phyloP scores from a whole-genome alignment of 2,329 filamentous ascomycete genomes.

The Cytospora leucostoma region DNA sequence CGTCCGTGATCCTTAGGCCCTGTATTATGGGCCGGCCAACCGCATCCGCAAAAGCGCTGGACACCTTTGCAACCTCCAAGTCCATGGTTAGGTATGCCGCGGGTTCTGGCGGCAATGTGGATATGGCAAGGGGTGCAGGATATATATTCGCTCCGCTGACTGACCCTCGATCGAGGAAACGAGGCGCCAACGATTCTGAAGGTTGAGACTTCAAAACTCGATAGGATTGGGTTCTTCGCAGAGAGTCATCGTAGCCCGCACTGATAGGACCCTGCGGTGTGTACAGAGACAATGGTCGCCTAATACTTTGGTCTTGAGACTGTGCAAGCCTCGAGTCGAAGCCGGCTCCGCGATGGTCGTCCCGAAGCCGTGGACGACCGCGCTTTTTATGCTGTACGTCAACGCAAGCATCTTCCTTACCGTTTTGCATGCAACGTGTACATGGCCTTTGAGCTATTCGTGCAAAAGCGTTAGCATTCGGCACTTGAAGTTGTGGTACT shows the following conservation, averaged over 20 bases:
- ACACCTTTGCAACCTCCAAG: slow-evolving; percentile 59
- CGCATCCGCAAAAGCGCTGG: slow-evolving; percentile 56
- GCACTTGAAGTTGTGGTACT: neutral
- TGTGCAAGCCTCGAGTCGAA: slow-evolving; percentile 55
- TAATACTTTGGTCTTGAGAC: slow-evolving; percentile 45
- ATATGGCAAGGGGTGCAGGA: slow-evolving; percentile 45
- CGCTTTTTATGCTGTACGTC: slow-evolving; percentile 87
- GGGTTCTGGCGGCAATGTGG: slow-evolving; percentile 49
- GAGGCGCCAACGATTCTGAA: slow-evolving; percentile 49
- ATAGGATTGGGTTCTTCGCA: slow-evolving; percentile 51
- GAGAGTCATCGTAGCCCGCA: slow-evolving; percentile 49
- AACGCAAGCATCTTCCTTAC: slow-evolving; percentile 77
- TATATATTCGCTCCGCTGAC: slow-evolving; percentile 53
- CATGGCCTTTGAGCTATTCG: slow-evolving; percentile 71
- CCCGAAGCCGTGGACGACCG: slow-evolving; percentile 74
- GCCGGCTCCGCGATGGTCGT: slow-evolving; percentile 61
- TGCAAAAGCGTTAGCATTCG: slow-evolving; percentile 33
- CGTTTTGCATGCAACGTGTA: slow-evolving; percentile 73
- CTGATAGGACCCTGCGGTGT: slow-evolving; percentile 46
- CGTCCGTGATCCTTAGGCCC: slow-evolving; percentile 54
- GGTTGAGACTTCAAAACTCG: slow-evolving; percentile 57
- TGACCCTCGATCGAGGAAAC: slow-evolving; percentile 55
- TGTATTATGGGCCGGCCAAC: slow-evolving; percentile 51
- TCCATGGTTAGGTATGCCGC: slow-evolving; percentile 61
- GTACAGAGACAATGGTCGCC: slow-evolving; percentile 55